Percentiles rank a stretch among this genome's conserved stretches.
Conservation (phyloP, 345 rosid species). For the Chamaenerion angustifolium region DNA sequence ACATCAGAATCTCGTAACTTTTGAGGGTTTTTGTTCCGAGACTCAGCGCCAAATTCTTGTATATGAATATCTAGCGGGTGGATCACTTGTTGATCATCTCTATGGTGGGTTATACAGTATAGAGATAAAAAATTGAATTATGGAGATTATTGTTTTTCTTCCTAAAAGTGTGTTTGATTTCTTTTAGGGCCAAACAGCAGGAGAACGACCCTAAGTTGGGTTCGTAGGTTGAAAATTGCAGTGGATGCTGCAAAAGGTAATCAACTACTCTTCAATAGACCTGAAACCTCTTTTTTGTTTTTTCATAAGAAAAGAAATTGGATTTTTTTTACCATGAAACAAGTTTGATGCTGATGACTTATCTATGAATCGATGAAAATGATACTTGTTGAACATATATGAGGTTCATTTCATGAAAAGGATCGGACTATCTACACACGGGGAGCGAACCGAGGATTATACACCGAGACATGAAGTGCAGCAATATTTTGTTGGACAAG, state of each 20-base stretch:
- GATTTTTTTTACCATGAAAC: background rate
- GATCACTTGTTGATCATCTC: slow-evolving; percentile 75
- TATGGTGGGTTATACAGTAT: slow-evolving; percentile 33
- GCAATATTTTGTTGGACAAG: slow-evolving; percentile 70
- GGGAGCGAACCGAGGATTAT: slow-evolving; percentile 79
- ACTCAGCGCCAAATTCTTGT: slow-evolving; percentile 78
- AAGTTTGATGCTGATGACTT: background rate
- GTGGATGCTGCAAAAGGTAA: slow-evolving; percentile 93
- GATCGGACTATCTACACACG: slow-evolving; percentile 83
- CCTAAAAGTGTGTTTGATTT: background rate
- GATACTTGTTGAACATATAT: no score
- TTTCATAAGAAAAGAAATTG: no score
- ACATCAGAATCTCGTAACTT: slow-evolving; percentile 77
- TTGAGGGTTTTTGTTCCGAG: slow-evolving; percentile 82
- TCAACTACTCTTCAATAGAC: background rate
- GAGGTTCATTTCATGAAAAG: slow-evolving; percentile 18
- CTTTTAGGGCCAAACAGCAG: slow-evolving; percentile 41
- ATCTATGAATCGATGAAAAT: background rate
- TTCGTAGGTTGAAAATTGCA: slow-evolving; percentile 75
- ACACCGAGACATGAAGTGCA: slow-evolving; percentile 78
- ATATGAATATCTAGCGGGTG: slow-evolving; percentile 75
- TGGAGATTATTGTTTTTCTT: background rate
- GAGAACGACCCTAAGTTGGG: slow-evolving; percentile 62
- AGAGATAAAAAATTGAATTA: background rate
- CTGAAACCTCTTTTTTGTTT: no score